Evolutionary conservation across 306 rosid genomes (phyloP).

Genomic region (Quercus wislizeni): DNA sequence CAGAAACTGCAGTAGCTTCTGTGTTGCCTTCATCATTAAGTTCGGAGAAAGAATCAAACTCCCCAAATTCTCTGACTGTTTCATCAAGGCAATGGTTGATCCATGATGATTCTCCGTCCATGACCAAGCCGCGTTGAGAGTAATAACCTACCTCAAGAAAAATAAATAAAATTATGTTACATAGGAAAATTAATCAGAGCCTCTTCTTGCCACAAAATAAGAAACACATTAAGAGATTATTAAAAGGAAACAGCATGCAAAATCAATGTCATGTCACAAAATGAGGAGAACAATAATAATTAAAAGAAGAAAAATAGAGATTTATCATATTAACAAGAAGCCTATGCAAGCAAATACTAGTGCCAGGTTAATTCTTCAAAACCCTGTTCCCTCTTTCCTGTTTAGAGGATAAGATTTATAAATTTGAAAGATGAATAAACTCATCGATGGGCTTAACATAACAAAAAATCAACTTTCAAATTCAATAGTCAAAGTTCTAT

Average conservation of each 20-base stretch:
- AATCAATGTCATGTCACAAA: not conserved
- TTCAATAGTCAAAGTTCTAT: not conserved
- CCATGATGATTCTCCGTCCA: slow-evolving; percentile 92
- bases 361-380: not conserved
- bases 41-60: slow-evolving; percentile 52
- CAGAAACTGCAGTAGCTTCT: slow-evolving; percentile 50
- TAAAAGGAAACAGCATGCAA: not conserved
- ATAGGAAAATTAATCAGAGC: not conserved
- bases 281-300: not conserved
- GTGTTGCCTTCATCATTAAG: slow-evolving; percentile 54
- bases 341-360: not conserved
- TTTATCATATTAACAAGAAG: not conserved
- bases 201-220: slow-evolving; percentile 7
- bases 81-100: slow-evolving; percentile 51
- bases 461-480: not conserved
- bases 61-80: slow-evolving; percentile 36
- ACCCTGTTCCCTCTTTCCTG: not conserved
- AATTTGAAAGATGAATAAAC: not conserved
- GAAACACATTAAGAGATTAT: slow-evolving; percentile 1
- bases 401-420: not conserved
- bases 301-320: not conserved
- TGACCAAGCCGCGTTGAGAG: slow-evolving; percentile 21
- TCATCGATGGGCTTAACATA: not conserved
- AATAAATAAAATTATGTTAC: not conserved
- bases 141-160: slow-evolving; percentile 29